Base-by-base conservation (phyloP, 352 stramenopile genomes). In the Phytophthora fragariaefolia region DNA sequence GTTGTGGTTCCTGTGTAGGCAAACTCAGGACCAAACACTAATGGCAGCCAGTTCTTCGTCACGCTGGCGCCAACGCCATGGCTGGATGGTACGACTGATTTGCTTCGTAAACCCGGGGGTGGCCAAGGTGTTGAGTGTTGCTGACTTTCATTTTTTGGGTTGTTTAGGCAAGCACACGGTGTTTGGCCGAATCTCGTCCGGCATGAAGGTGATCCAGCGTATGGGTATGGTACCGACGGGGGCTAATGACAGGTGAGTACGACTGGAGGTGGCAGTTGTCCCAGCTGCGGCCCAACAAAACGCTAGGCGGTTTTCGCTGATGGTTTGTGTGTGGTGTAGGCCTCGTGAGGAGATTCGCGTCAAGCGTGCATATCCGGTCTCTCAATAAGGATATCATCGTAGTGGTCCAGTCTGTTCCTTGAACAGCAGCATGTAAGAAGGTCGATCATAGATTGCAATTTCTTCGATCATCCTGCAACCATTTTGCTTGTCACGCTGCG, bases 31-130 rank as follows among this genome's bases (percentile, higher is more conserved):
- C 88, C 89, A 2, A 96, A 97, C 61, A 97, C 92, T 42, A 98
- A 98, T 58, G 91, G 91, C 53, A 97, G 87, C 50, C 93, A 98
- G 72, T 98, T 98, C 69, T 98, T 98, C 77, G 88, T 98, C 60
- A 98, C 95, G 22, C 72, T 98, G 24, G 95, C 90, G 15, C 92
- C 93, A 20, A 98, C 93, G 24, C 94, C 95, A 12, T 98, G 92
- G 92, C 80, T 98, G 17, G 95, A 98, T 63, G 95, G 93, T 95
- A 65, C 2, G 60, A 22, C 36, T 27, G 38, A 9, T 47, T 47
- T 54, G 30, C 26, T 30, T 49, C 17, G n/a, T 45, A n/a, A 15
- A 15, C 36, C n/a, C n/a, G n/a, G n/a, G n/a, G n/a, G n/a, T n/a
- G n/a, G n/a, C n/a, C n/a, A n/a, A n/a, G n/a, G n/a, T n/a, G n/a